Percentiles rank a stretch among this genome's conserved stretches.
phyloP scores from a whole-genome alignment of 441 rosid species.

The Euphorbia celastroides region DNA sequence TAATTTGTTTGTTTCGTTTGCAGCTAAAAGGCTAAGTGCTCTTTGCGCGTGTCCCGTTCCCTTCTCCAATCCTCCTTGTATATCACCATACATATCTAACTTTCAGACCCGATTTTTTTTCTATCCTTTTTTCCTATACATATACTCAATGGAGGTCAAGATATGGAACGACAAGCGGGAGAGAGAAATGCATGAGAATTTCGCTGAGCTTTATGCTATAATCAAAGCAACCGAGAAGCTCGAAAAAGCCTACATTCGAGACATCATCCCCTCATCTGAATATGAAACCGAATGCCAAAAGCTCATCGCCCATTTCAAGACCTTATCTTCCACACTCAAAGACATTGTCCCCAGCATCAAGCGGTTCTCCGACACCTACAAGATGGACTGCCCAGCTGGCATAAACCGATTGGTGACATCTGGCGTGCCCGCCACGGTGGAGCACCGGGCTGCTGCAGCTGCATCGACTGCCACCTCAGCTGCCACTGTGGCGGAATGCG shows the following conservation, averaged over 20 bases:
- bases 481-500: constrained; percentile 85
- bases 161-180: constrained; percentile 95
- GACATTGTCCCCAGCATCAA: constrained; percentile 86
- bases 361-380: constrained; percentile 85
- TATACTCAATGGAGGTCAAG: constrained; percentile 76
- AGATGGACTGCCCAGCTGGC: constrained; percentile 92
- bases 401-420: constrained; percentile 79
- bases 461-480: constrained; percentile 62
- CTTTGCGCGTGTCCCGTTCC: constrained; percentile 99
- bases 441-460: constrained; percentile 65
- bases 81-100: constrained; percentile 15
- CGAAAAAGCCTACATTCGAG: constrained; percentile 85
- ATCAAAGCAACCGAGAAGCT: constrained; percentile 96
- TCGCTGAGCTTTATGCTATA: constrained; percentile 90
- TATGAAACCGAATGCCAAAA: constrained; percentile 88
- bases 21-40: constrained; percentile 42
- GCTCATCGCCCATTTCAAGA: constrained; percentile 88
- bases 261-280: constrained; percentile 56
- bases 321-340: constrained; percentile 64
- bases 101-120: neutral
- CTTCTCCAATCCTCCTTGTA: constrained; percentile 85
- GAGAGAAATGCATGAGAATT: constrained; percentile 95
- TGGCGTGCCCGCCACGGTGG: constrained; percentile 94
- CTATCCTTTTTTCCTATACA: neutral
- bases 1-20: constrained; percentile 17